Evolutionary conservation across 805 yeast species (phyloP), one percentile per base, ranked within the genome.

Genomic region (Sugiyamaella valdiviana): DNA sequence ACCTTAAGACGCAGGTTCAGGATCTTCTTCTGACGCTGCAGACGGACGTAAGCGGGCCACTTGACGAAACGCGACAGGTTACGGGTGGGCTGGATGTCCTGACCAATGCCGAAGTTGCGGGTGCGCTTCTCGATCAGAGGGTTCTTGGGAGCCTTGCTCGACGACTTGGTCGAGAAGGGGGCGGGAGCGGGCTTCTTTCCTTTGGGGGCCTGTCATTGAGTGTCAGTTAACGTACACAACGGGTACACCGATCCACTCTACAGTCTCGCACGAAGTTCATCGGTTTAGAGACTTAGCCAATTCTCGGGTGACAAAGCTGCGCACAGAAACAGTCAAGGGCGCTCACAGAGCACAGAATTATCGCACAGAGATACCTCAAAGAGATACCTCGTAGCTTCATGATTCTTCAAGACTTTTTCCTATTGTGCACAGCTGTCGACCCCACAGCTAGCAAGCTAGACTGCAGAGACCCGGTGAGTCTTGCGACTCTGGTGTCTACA

Each of bases 1-100:
- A 91, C 99, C 85, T 93, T 91, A 71, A 91, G 82, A 84, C 99
- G 90, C 75, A 90, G 73, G 66, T 83, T 77, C 73, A 91, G 80
- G 73, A 91, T 85, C 83, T 91, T 91, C 85, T 84, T 93, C 78
- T 93, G 98, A 82, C 99, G 90, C 80, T 91, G 99, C 64, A 93
- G 79, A 78, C 95, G 87, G 63, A 91, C 95, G 73, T 91, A 89
- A 76, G 85, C 93, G 71, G 99, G 99, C 99, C 99, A 93, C 77
- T 85, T 93, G 70, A 91, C 98, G 73, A 86, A 90, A 76, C 98
- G 89, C 55, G 95, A 78, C 70, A 93, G 82, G 83, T 93, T 87
- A 77, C 91, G 83, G 80, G 84, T 88, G 89, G 83, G 95, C 77
- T 91, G 98, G 65, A 91, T 67, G 60, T 83, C 77, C 79, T 93